Conservation (phyloP, 179 eudicot species). For the Heliamphora pulchella region DNA sequence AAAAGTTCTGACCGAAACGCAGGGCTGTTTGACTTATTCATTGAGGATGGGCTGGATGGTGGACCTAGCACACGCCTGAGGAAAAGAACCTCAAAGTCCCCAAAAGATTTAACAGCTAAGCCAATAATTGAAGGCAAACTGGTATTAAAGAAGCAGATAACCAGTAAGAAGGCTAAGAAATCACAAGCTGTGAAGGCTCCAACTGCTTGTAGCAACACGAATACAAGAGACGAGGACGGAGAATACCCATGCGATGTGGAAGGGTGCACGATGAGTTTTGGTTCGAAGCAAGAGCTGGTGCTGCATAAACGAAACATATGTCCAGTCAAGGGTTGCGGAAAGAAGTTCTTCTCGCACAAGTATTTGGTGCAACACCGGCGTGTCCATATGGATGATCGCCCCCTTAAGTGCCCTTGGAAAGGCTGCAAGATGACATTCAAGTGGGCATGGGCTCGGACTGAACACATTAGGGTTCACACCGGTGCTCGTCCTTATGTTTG, state of each 20-base stretch:
- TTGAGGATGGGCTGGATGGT: conserved; percentile 48
- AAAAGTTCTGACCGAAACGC: conserved; percentile 13
- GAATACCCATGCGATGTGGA: conserved; percentile 72
- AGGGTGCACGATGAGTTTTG: conserved; percentile 84
- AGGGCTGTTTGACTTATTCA: conserved; percentile 26
- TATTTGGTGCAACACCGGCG: conserved; percentile 91
- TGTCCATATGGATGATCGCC: conserved; percentile 87
- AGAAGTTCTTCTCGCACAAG: conserved; percentile 94
- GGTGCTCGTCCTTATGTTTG: conserved; percentile 93
- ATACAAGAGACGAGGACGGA: conserved; percentile 33
- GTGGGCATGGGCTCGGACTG: conserved; percentile 99
- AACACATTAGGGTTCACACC: conserved; percentile 89
- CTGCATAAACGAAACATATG: conserved; percentile 70
- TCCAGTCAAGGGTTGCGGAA: conserved; percentile 84
- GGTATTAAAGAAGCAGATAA: conserved; percentile 27
- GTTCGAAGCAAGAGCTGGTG: conserved; percentile 56
- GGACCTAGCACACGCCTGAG: conserved; percentile 82
- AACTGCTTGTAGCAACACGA: conserved; percentile 18
- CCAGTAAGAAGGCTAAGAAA: conserved; percentile 29
- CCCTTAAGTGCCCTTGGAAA: conserved; percentile 95
- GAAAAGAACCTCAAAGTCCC: conserved; percentile 42
- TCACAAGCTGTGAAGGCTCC: conserved; percentile 23
- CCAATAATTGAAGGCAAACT: conserved; percentile 29
- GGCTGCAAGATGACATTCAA: conserved; percentile 94
- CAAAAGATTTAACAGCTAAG: conserved; percentile 26